Percentiles rank a stretch among this genome's conserved stretches.
These are phyloP conservation scores for Suillus subalutaceus DNA, from an alignment of 768 basidiomycete genomes.

Conservation along the genomic window DNA sequence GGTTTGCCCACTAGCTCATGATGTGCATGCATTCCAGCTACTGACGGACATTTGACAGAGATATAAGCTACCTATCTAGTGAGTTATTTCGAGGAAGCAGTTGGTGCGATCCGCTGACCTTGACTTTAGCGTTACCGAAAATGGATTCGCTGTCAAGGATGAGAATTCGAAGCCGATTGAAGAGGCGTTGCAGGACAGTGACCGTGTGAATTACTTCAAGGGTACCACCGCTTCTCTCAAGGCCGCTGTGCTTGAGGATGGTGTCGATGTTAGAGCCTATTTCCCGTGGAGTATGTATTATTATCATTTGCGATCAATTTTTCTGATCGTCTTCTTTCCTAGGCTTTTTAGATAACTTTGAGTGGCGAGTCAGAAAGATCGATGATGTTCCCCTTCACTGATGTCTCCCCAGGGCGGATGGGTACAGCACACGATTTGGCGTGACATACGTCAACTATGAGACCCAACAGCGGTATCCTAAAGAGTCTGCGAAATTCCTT, in stretches of 20 bases:
- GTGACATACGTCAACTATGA: conserved; percentile 73
- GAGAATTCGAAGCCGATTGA: conserved; percentile 57
- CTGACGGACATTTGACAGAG: conserved; percentile 30
- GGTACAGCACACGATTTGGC: conserved; percentile 69
- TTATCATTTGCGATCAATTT: not conserved
- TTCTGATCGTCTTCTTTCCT: not conserved
- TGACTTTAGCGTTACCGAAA: conserved; percentile 63
- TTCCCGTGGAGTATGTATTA: conserved; percentile 65
- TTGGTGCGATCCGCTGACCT: conserved; percentile 2
- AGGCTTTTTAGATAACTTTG: conserved; percentile 74
- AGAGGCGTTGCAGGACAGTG: conserved; percentile 57
- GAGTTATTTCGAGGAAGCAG: conserved; percentile 14
- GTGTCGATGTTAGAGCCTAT: conserved; percentile 62
- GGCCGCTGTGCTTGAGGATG: conserved; percentile 61
- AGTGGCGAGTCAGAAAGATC: conserved; percentile 44
- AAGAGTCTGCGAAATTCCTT: conserved; percentile 61
- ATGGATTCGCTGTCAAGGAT: conserved; percentile 70
- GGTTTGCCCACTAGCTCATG: conserved; percentile 33
- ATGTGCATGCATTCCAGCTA: not conserved
- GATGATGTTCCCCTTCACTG: not conserved
- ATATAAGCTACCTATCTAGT: conserved; percentile 61
- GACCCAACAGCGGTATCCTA: conserved; percentile 67
- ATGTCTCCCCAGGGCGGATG: conserved; percentile 51
- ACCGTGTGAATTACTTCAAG: conserved; percentile 68
- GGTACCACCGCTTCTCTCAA: conserved; percentile 58